A percentile compares a stretch with the other conserved stretches of the same genome.
Evolutionary conservation across 1,284 basidiomycete species (phyloP).

Genomic region (Pulveroboletus sp.): DNA sequence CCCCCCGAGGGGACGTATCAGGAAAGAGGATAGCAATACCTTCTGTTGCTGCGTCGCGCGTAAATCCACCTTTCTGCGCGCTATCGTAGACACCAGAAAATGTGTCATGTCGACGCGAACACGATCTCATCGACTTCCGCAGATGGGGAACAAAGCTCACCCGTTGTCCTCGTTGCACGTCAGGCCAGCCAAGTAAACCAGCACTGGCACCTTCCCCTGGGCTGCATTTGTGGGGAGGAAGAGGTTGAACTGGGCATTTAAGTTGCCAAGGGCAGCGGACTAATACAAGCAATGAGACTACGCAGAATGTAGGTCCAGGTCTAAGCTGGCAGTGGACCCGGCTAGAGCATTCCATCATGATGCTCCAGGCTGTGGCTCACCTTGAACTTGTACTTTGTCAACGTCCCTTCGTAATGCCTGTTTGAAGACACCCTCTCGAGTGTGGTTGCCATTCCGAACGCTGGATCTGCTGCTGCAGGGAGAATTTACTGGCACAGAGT

Average conservation of each 20-base stretch:
- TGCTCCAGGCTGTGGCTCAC: conserved; percentile 38
- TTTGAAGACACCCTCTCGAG: conserved; percentile 55
- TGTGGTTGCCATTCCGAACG: conserved; percentile 18
- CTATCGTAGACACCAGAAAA: conserved; percentile 40
- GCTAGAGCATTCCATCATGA: background rate
- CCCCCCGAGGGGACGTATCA: conserved; percentile 94
- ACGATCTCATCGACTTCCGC: background rate
- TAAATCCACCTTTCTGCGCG: conserved; percentile 86
- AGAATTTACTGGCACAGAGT: background rate
- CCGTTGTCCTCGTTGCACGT: conserved; percentile 97
- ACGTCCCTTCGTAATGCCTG: conserved; percentile 76
- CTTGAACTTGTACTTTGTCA: conserved; percentile 88
- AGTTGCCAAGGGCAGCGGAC: conserved; percentile 76
- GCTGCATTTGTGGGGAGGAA: conserved; percentile 77
- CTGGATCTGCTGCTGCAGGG: background rate
- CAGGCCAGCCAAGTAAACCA: conserved; percentile 91
- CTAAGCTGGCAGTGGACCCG: background rate
- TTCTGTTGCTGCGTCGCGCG: conserved; percentile 77
- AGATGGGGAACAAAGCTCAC: conserved; percentile 42
- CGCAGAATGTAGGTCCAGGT: background rate
- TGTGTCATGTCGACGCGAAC: background rate
- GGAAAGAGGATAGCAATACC: conserved; percentile 93
- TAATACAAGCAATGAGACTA: conserved; percentile 26
- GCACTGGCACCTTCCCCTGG: conserved; percentile 69
- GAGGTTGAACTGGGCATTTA: conserved; percentile 86